Evolutionary conservation across 2,329 filamentous ascomycete species (phyloP).

Genomic region (Colletotrichum endophyticum): DNA sequence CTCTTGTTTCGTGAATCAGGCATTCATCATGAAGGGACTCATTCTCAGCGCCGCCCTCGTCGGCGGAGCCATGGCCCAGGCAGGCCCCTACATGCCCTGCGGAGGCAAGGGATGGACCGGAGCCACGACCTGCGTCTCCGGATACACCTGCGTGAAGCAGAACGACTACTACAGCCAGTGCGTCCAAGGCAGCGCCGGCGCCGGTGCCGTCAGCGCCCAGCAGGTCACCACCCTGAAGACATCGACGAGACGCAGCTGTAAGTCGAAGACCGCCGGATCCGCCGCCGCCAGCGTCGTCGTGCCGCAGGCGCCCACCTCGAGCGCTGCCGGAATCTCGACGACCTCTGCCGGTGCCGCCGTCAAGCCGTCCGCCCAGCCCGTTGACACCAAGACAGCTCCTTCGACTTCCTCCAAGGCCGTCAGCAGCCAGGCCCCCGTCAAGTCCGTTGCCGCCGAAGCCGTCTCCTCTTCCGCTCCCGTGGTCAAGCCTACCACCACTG

Average conservation of each 20-base stretch:
- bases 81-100: conserved; percentile 40
- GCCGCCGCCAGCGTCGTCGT: background rate
- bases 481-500: background rate
- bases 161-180: conserved; percentile 51
- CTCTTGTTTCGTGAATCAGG: background rate
- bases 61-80: conserved; percentile 5
- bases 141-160: conserved; percentile 40
- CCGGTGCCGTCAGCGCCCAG: background rate
- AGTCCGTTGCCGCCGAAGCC: background rate
- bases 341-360: background rate
- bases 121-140: conserved; percentile 43
- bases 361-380: background rate
- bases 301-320: background rate
- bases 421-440: background rate
- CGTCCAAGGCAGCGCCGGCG: conserved; percentile 21
- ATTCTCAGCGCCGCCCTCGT: conserved; percentile 1
- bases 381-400: conserved; percentile 1
- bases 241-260: conserved; percentile 3
- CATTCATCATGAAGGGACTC: conserved; percentile 15
- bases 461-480: background rate
- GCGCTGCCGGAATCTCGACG: background rate
- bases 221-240: conserved; percentile 3
- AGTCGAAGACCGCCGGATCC: background rate
- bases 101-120: conserved; percentile 44
- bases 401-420: background rate